Percentiles rank a stretch among this genome's conserved stretches.
These are phyloP conservation scores for Xylariales sp. DNA, from an alignment of 2,329 filamentous ascomycete genomes.

Conservation along the genomic window DNA sequence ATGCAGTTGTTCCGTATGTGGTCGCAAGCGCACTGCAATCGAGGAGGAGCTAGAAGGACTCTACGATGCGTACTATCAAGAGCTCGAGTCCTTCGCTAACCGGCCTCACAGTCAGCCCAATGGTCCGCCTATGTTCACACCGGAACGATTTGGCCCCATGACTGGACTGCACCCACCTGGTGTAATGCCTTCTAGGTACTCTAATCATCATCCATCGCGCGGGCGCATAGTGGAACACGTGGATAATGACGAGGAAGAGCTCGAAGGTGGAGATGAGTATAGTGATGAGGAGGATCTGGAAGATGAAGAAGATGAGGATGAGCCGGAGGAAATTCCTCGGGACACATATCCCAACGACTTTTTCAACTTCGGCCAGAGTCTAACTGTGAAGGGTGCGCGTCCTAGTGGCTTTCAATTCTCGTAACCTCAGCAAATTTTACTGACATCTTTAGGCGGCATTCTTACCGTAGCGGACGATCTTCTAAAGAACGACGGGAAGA, in stretches of 20 bases:
- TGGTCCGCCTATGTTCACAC: constrained; percentile 75
- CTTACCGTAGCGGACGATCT: constrained; percentile 98
- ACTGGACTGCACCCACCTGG: constrained; percentile 67
- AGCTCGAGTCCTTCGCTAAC: constrained; percentile 97
- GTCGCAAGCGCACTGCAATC: constrained; percentile 94
- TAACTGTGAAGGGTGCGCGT: constrained; percentile 85
- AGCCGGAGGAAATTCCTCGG: constrained; percentile 65
- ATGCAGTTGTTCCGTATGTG: constrained; percentile 97
- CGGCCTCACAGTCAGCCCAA: constrained; percentile 75
- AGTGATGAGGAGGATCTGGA: constrained; percentile 62
- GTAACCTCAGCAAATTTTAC: constrained; percentile 42
- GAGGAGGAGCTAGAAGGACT: constrained; percentile 97
- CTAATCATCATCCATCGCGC: constrained; percentile 75
- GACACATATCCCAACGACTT: constrained; percentile 82
- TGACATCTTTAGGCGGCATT: constrained; percentile 81
- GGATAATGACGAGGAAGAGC: constrained; percentile 66
- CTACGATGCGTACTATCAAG: constrained; percentile 98
- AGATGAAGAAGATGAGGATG: constrained; percentile 62
- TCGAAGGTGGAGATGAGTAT: constrained; percentile 66
- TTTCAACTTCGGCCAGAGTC: constrained; percentile 96
- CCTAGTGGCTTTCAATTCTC: constrained; percentile 33
- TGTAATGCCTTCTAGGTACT: constrained; percentile 68
- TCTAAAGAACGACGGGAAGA: constrained; percentile 98
- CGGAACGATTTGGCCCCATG: constrained; percentile 70
- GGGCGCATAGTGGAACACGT: constrained; percentile 78